Evolutionary conservation across 1,284 basidiomycete genomes (phyloP).

Genomic region (Ustilago cynodontis): DNA sequence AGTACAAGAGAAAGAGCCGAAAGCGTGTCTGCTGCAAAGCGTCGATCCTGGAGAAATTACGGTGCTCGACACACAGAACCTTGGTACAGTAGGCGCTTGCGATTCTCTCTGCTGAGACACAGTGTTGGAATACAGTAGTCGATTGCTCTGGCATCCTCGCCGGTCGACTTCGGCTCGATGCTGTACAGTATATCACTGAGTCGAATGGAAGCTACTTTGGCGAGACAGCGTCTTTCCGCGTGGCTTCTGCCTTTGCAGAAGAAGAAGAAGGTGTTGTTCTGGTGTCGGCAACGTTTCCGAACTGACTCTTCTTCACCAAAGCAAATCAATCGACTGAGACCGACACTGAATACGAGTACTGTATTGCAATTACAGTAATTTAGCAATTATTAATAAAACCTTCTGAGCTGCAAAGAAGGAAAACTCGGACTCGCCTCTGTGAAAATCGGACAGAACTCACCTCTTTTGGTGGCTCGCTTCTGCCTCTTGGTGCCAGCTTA

Average conservation of each 20-base stretch:
- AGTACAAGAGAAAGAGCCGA: no score
- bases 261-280: constrained; percentile 6
- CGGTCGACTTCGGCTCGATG: no score
- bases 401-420: not conserved
- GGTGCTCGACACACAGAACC: no score
- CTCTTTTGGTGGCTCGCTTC: constrained; percentile 7
- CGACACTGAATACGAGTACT: not conserved
- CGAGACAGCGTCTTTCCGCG: no score
- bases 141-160: no score
- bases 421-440: not conserved
- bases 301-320: not conserved
- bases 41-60: not conserved
- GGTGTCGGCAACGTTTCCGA: not conserved
- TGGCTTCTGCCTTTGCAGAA: no score
- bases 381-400: no score
- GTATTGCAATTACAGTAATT: no score
- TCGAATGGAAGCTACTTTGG: no score
- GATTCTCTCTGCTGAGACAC: not conserved
- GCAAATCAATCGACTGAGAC: not conserved
- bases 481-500: not conserved
- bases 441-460: constrained; percentile 3
- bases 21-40: constrained; percentile 2
- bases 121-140: not conserved
- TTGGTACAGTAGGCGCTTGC: not conserved
- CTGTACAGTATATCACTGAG: no score